Evolutionary conservation across 2,329 filamentous ascomycete genomes (phyloP), one percentile per base, ranked within the genome.

Genomic region (Aspergillus fischeri): DNA sequence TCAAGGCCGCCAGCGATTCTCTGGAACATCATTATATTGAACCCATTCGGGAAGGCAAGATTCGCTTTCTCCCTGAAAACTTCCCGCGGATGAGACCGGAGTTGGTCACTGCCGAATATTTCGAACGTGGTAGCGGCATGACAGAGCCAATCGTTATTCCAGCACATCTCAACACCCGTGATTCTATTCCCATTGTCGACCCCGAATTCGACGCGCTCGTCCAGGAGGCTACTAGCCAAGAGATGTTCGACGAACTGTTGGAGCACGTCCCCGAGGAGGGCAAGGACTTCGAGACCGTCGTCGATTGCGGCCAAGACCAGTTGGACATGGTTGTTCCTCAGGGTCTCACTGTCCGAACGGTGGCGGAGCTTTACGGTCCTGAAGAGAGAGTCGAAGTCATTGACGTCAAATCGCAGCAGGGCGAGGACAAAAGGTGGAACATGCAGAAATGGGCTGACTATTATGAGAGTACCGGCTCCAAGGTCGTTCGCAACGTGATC

Each of bases 291-390:
- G 67, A 77, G 59, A 76, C 79, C 54, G 80, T 80, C 49, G 74
- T 83, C 55, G 82, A 87, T 63, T 80, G 84, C 65, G 83, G 85
- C 20, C 85, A 88, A 69, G 86, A 89, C 68, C 79, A 79, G 57
- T 74, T 89, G 25, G 86, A 85, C 62, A 88, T 89, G 86, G 83
- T 88, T 27, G 86, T 89, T 60, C 86, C 86, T 2, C 75, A 82
- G 61, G 81, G 81, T 32, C 74, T 89, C 48, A 88, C 85, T 1
- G 85, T 89, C 29, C 80, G 83, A 29, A 78, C 81, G 52, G 85
- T 88, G 24, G 82, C 83, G 47, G 83, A 88, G 61, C 75, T 88
- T 28, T 86, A 86, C 61, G 86, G 86, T 0, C 80, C 80, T 4
- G 82, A 86, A 48, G 83, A 86, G 65, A 78, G 80, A 48, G 78